Evolutionary conservation across 2,329 filamentous ascomycete species (phyloP).

Genomic region (Fusarium avenaceum): DNA sequence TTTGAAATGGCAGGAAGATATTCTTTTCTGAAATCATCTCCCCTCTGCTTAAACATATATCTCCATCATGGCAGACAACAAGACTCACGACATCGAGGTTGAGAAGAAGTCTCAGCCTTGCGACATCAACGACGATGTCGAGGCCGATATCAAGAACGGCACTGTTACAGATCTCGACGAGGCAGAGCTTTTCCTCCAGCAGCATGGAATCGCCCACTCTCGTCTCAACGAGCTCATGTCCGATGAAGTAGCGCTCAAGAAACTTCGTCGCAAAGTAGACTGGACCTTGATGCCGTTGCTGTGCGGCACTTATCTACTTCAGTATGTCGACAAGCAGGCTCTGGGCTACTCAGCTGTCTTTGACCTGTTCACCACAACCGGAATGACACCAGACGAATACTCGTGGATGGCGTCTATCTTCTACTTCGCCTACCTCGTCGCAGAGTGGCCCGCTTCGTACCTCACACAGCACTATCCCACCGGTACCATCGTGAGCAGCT

Average conservation of each 20-base stretch:
- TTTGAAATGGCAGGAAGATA: constrained; percentile 3
- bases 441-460: constrained; percentile 57
- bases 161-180: constrained; percentile 47
- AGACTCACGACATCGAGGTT: constrained; percentile 36
- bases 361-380: constrained; percentile 64
- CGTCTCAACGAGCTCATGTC: constrained; percentile 46
- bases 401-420: constrained; percentile 69
- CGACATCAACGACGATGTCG: constrained; percentile 38
- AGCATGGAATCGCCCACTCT: constrained; percentile 45
- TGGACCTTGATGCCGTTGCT: constrained; percentile 65
- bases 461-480: constrained; percentile 54
- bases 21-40: constrained; percentile 1
- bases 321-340: constrained; percentile 70
- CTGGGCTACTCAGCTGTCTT: constrained; percentile 68
- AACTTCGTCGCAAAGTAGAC: constrained; percentile 61
- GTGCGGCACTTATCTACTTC: constrained; percentile 63
- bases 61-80: constrained; percentile 36
- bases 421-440: constrained; percentile 64
- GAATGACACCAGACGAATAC: constrained; percentile 63
- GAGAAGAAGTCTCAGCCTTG: constrained; percentile 43
- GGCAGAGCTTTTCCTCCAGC: constrained; percentile 47
- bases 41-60: neutral
- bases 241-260: constrained; percentile 45
- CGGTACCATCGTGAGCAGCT: constrained; percentile 53
- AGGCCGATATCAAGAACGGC: constrained; percentile 46